Evolutionary conservation across 768 basidiomycete genomes (phyloP), one percentile per base, ranked within the genome.

Genomic region (Kwoniella sp.): DNA sequence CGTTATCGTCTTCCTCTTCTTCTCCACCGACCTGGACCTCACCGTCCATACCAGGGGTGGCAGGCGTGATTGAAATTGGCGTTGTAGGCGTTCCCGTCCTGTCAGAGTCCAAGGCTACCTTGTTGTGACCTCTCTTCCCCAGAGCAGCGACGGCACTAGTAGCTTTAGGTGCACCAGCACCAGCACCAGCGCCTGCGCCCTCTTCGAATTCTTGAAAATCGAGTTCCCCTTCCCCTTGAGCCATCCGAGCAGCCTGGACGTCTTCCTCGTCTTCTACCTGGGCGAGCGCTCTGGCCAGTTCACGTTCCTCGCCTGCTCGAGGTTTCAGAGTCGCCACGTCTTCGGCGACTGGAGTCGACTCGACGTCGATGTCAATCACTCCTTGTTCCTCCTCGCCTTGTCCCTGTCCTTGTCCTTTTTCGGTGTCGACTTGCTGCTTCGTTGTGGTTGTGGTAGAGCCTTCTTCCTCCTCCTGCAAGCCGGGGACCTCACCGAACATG

Each of bases 181-280:
- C 54, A 51, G 68, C 82, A 48, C 41, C 41, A 11, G 80, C 80
- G 5, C 60, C 41, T 29, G 30, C 55, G 22, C 51, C 31, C 25
- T 69, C 58, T 34, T 81, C 67, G 31, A 81, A 82, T 58, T 86
- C 86, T n/a, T 82, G 87, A 73, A 93, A 91, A 69, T 94, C 93
- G 3, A 86, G 86, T 72, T 90, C 87, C 68, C 92, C 90, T 30
- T 89, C 90, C 31, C 89, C 90, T 52, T 88, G 86, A 1, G 93
- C 93, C 15, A 92, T 81, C 17, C 84, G 84, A 7, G 93, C 92
- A 4, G 93, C 93, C 68, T 85, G 85, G 0, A 87, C 88, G 75
- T 97, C 94, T 77, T 93, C 93, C 13, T 83, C 86, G 74, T 97
- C 94, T 71, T 95, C 93, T 57, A 89, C 89, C 60, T 91, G 88